These are phyloP conservation scores for Botryotinia globosa DNA, from an alignment of 2,329 filamentous ascomycete species.

Conservation along the genomic window DNA sequence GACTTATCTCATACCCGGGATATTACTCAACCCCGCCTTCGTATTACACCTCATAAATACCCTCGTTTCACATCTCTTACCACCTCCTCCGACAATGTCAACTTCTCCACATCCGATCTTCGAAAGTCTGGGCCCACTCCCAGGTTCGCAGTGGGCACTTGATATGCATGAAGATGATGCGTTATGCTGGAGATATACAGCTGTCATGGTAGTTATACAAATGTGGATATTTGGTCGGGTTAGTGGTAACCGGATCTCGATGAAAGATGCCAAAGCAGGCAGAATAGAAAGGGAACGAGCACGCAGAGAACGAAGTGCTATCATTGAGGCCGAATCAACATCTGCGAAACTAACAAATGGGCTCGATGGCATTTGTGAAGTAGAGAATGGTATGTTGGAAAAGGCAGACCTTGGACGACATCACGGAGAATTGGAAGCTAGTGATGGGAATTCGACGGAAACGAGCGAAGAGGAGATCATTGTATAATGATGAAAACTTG, in stretches of 20 bases:
- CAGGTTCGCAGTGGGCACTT: constrained; percentile 37
- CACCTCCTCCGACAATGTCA: constrained; percentile 35
- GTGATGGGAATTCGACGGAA: constrained; percentile 23
- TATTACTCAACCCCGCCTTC: constrained; percentile 43
- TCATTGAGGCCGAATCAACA: neutral
- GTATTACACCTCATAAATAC: constrained; percentile 43
- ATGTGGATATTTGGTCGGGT: constrained; percentile 39
- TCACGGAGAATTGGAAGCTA: neutral
- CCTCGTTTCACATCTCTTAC: constrained; percentile 39
- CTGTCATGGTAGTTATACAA: constrained; percentile 41
- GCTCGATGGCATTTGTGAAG: neutral
- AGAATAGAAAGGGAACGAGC: constrained; percentile 27
- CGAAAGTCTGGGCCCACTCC: constrained; percentile 35
- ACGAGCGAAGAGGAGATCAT: constrained; percentile 28
- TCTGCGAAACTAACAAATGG: neutral
- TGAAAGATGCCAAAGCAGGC: constrained; percentile 29
- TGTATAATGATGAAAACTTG: constrained; percentile 18
- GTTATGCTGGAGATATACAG: constrained; percentile 42
- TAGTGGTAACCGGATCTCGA: constrained; percentile 30
- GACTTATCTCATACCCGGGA: constrained; percentile 39
- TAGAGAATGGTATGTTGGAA: neutral
- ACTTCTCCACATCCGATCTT: constrained; percentile 35
- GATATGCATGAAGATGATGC: constrained; percentile 41
- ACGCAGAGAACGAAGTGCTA: constrained; percentile 18
- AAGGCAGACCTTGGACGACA: neutral